Base-by-base conservation (phyloP, 305 asterid genomes). In the Petunia hybrid region DNA sequence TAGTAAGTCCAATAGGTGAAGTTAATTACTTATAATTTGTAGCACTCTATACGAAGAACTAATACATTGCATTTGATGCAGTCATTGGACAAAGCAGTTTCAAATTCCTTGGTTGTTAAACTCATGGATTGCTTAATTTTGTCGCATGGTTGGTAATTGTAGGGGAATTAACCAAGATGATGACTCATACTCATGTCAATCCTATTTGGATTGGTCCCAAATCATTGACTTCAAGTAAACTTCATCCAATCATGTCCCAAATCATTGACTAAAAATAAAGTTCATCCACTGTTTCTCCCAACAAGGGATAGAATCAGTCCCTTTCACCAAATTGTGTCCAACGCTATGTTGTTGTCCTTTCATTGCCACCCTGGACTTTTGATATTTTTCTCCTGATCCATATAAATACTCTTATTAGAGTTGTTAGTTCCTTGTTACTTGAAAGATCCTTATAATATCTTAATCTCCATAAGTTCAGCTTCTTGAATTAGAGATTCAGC, bases 111-210 rank as follows among this genome's bases (percentile, higher is more conserved):
- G 55, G 10, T 12, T 48, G 55, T 12, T 48, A 48, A 8, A 2
- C 55, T 48, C 55, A 48, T 48, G 55, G 55, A 8, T 51, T 51
- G 56, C 56, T 9, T 51, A 14, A 51, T 51, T 9, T 51, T 51
- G 3, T 51, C 14, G 56, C 8, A 51, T 51, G 1, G 4, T 51
- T 51, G 4, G 56, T 51, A 51, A 51, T 9, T 51, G 10, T 51
- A 2, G 56, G 56, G 14, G 56, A 51, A 51, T 2, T 51, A 51
- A 51, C 14, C 56, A 2, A 1, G 57, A 9, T 10, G 57, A 62
- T 86, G 91, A 87, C 82, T 88, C 89, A 86, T 68, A 48, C 81
- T 90, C 88, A 64, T 77, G 88, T 89, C 89, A 84, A 73, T 53
- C 51, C 76, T 68, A 6, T 75, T 65, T 77, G 85, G 80, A 80